Conservation (phyloP, 2,329 filamentous ascomycete species). For the Trichoderma oligosporum region DNA sequence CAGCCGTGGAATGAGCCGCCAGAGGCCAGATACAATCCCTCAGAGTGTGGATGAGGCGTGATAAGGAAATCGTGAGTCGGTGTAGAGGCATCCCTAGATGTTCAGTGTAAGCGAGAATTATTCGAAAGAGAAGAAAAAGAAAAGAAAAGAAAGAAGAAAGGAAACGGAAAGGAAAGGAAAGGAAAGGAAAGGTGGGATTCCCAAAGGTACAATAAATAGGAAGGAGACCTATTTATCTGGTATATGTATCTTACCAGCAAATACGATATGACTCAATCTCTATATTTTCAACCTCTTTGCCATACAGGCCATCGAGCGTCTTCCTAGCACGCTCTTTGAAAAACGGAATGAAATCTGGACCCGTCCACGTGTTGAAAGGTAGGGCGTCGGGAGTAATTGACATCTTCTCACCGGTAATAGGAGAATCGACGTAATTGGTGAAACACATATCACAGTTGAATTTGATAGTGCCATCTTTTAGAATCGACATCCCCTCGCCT, state of each 20-base stretch:
- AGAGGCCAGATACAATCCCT: constrained; percentile 56
- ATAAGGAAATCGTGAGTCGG: constrained; percentile 62
- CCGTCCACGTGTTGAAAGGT: constrained; percentile 42
- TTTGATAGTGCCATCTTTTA: constrained; percentile 51
- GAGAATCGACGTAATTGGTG: constrained; percentile 48
- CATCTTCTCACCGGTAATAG: constrained; percentile 47
- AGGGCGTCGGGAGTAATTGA: constrained; percentile 45
- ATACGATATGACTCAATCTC: constrained; percentile 43
- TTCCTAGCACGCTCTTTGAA: constrained; percentile 43
- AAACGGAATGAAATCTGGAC: constrained; percentile 37
- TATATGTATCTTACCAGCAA: constrained; percentile 47
- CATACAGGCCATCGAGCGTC: constrained; percentile 42
- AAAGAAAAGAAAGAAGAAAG: neutral
- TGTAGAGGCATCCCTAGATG: constrained; percentile 55
- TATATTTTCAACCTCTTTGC: constrained; percentile 37
- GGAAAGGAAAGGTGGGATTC: too few relatives aligned
- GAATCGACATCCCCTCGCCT: constrained; percentile 45
- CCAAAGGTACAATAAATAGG: neutral
- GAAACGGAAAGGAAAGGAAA: constrained; percentile 9
- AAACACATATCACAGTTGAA: constrained; percentile 60
- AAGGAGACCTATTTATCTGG: too few relatives aligned
- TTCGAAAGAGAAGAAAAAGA: neutral
- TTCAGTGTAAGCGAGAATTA: constrained; percentile 20
- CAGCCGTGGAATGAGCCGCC: constrained; percentile 63
- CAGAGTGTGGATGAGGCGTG: constrained; percentile 46